Base-by-base conservation (phyloP, 805 yeast species). In the Priceomyces fermenticarens region DNA sequence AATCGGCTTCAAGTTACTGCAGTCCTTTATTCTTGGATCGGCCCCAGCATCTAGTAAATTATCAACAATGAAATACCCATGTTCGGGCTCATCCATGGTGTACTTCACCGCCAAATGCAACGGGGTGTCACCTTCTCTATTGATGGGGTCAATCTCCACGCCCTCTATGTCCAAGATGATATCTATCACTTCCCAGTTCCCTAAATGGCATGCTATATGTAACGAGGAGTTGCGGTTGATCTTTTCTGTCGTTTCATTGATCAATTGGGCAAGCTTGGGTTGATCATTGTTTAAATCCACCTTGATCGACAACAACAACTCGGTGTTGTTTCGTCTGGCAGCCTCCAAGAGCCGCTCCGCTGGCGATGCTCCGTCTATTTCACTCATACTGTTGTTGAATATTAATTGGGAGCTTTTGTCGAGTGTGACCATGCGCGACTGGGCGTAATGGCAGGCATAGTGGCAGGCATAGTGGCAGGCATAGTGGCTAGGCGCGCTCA, bases 41-140 rank as follows among this genome's bases (percentile, higher is more conserved):
- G 93, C 83, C 2, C 99, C 98, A 23, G 95, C 96, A 54, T 90
- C 97, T 31, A 93, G 68, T 46, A 93, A 74, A 58, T 83, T 85
- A 54, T 87, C 95, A 10, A 83, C 79, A 27, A 89, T 71, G 50
- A 82, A 87, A 16, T 73, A 67, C 0, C 96, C 97, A 60, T 85
- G 89, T 44, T 87, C 97, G 0, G 93, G 87, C 55, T 91, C 96
- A 17, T 80, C 81, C 35, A 71, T 69, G 10, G 90, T 73, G 60
- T 85, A 91, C 45, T 76, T 77, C 10, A 83, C 96, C 4, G 96
- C 95, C 46, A 77, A 66, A 62, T 91, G 98, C 47, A 93, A 73
- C 10, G 99, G 97, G 1, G 97, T 88, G 48, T 87, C 90, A 30
- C 89, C 90, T 39, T 83, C 84, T 29, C 80, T 73, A 60, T 85